Evolutionary conservation across 208 protist genomes (phyloP), one percentile per base, ranked within the genome.

Genomic region (Histomonas meleagridis): DNA sequence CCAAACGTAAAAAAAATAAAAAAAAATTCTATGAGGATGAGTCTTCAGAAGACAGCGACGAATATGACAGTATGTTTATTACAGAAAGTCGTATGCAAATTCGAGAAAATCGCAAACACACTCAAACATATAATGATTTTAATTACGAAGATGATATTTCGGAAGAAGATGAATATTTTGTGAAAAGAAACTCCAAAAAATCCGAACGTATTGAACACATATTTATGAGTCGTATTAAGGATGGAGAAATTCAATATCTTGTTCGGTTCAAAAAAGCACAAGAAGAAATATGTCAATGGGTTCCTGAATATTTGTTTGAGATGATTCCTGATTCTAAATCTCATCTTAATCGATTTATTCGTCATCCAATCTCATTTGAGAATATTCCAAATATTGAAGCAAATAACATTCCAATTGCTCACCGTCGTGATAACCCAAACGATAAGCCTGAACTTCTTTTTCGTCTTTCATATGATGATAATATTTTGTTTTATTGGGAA

Each of bases 401-500:
- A 28, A 14, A 14, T 32, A 14, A 18, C 0, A 38, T 26, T 38
- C 23, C 32, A 32, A 46, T 86, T 55, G 76, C 76, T 38, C 76
- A 86, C 55, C 7, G 46, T 1, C 2, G 40, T 26, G 46, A 55
- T 40, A 43, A 55, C 9, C 23, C 5, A 35, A 35, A 5, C 3
- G 12, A 26, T 10, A 26, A 26, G 9, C 55, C 32, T 55, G 16
- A 55, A 55, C 55, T 43, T n/a, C 38, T 86, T 32, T 86, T 55
- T 46, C 51, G 35, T 38, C 55, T 86, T 38, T 55, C 76, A 38
- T 86, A 86, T 16, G 76, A 86, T 55, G 35, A 40, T 23, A 86
- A 86, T 46, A n/a, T 55, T 32, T 10, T 86, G 0, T 86, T 86
- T 46, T 86, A 55, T 46, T 86, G 76, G 76, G 76, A 86, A 57